Evolutionary conservation across 2,329 filamentous ascomycete species (phyloP), one percentile per base, ranked within the genome.

Genomic region (Trichoderma sp.): DNA sequence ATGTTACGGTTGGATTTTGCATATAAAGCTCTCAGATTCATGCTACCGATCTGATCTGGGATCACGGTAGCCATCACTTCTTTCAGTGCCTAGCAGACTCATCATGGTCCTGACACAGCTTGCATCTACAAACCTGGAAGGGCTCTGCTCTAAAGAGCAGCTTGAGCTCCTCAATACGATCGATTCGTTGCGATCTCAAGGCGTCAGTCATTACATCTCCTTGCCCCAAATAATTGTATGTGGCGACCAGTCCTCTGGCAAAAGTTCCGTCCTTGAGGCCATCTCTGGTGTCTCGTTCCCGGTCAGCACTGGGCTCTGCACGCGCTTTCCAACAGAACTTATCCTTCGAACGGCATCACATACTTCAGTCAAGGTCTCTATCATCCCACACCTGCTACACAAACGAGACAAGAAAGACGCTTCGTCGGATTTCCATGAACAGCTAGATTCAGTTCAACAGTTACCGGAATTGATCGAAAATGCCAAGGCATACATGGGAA

Each of bases 191-290:
- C 78, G 81, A 13, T 77, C 79, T 3, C 76, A 79, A 17, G 80
- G 81, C 1, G 74, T 83, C 55, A 78, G 78, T 34, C 77, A 78
- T 7, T 80, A 79, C 30, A 74, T 83, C 17, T 78, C 80, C 12
- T 75, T 86, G 0, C 85, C 85, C 1, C 83, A 86, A 71, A 75
- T 87, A n/a, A 82, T 88, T 6, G 85, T 88, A 23, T 86, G 83
- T 62, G 87, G 88, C 4, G 84, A 88, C 66, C 86, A 88, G 73
- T 86, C 84, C 0, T 83, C 84, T 1, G 88, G 87, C 1, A 90
- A 90, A 74, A 88, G 84, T 55, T 88, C 87, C 0, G 85, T 89
- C 0, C 80, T 91, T 0, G 87, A 90, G 72, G 86, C 86, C 0
- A 84, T 91, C 28, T 87, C 87, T 0, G 83, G 85, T 9, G 83